Evolutionary conservation across 495 filamentous ascomycete genomes (phyloP), one percentile per base, ranked within the genome.

Genomic region (Immersiella caudata): DNA sequence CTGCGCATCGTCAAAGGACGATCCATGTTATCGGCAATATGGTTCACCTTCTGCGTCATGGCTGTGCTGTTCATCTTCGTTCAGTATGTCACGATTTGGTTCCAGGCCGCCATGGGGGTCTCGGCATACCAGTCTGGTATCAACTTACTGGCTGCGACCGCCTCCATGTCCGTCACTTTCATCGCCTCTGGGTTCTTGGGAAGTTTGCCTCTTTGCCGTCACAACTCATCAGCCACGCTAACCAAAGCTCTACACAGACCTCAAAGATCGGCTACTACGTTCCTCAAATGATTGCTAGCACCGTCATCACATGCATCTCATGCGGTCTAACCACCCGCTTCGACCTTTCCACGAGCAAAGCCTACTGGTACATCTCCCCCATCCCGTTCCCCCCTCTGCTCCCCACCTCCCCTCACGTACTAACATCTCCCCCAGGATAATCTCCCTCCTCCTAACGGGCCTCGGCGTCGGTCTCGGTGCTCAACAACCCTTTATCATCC

Each of bases 21-120:
- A 20, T 89, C 81, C 50, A 83, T 96, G 26, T 80, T 82, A 46
- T 78, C 77, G 12, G 80, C 82, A 0, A 66, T 80, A 0, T 81
- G 81, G 71, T 91, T 85, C 73, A 70, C 80, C 0, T 79, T 85
- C 68, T 78, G 79, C 67, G 63, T 85, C 18, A 83, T 84, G 6
- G 83, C 79, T 8, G 71, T 83, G 0, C 88, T 90, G 74, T 86
- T 92, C 70, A 71, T 88, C 18, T 6, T 73, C 69, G 81, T 87
- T 76, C 87, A 87, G 67, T 87, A 84, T 54, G 73, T 90, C 3
- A 87, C 87, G 0, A 80, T 90, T 57, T 91, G 86, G 87, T 90
- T 91, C 76, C 90, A 93, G 72, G 84, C 84, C 16, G 83, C 85
- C 40, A 80, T 84, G 60, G 79, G 78, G 9, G 73, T 77, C 14